phyloP scores from a whole-genome alignment of 176 grass and related monocot genomes.

The Avena atlantica region DNA sequence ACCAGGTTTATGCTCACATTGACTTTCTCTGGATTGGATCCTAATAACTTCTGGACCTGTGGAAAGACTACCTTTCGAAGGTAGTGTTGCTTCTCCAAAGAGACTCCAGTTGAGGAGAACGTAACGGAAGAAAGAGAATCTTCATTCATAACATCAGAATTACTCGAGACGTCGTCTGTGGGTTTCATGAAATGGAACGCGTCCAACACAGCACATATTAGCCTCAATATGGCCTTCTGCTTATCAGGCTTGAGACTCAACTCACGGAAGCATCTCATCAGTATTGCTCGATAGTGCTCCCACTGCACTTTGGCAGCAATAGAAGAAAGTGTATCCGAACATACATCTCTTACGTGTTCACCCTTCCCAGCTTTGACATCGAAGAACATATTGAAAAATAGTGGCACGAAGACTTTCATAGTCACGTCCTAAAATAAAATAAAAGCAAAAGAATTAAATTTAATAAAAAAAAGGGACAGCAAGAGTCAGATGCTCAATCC shows the following conservation, averaged over 20 bases:
- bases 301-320: constrained; percentile 76
- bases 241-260: constrained; percentile 74
- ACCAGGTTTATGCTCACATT: constrained; percentile 87
- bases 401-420: constrained; percentile 89
- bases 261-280: constrained; percentile 79
- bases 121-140: constrained; percentile 44
- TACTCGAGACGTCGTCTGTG: constrained; percentile 27
- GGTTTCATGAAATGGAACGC: constrained; percentile 71
- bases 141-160: constrained; percentile 39
- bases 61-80: constrained; percentile 76
- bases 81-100: constrained; percentile 68
- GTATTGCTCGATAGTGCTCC: constrained; percentile 82
- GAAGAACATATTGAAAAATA: constrained; percentile 91
- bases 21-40: constrained; percentile 79
- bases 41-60: constrained; percentile 75
- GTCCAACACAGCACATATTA: constrained; percentile 82
- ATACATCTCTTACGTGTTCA: constrained; percentile 83
- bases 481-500: not conserved
- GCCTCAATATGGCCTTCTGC: constrained; percentile 83
- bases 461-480: constrained; percentile 11
- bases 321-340: constrained; percentile 82
- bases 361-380: constrained; percentile 90
- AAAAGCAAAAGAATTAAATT: constrained; percentile 27
- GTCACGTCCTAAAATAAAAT: constrained; percentile 68
- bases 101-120: constrained; percentile 44